These are phyloP conservation scores for Botrytis fabae DNA, from an alignment of 2,329 filamentous ascomycete genomes.

Conservation along the genomic window DNA sequence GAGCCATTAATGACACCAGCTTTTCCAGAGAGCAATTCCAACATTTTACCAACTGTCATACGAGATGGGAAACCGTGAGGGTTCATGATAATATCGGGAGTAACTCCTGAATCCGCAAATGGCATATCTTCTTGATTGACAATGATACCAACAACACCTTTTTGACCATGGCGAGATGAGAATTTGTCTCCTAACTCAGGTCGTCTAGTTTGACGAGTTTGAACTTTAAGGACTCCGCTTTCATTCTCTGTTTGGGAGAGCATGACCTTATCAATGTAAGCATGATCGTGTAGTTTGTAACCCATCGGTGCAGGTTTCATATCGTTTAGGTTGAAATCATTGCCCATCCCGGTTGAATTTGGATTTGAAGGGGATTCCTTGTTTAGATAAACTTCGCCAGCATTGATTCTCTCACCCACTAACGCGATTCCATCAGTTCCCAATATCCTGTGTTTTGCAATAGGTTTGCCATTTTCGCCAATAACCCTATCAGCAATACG, in stretches of 20 bases:
- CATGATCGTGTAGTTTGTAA: conserved; percentile 81
- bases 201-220: conserved; percentile 91
- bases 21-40: conserved; percentile 93
- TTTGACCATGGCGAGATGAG: conserved; percentile 96
- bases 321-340: conserved; percentile 62
- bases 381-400: conserved; percentile 85
- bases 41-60: conserved; percentile 98
- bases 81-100: conserved; percentile 99
- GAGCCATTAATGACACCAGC: conserved; percentile 83
- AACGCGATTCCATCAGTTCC: conserved; percentile 86
- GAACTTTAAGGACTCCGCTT: conserved; percentile 84
- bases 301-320: conserved; percentile 67
- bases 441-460: conserved; percentile 70
- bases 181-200: conserved; percentile 98
- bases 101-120: conserved; percentile 85
- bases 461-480: conserved; percentile 58
- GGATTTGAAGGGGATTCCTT: conserved; percentile 84
- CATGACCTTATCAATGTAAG: conserved; percentile 96
- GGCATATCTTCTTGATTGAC: conserved; percentile 97
- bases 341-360: conserved; percentile 68
- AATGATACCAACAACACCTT: conserved; percentile 96
- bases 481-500: conserved; percentile 61
- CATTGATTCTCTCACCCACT: conserved; percentile 76
- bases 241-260: conserved; percentile 87
- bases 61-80: conserved; percentile 98